Evolutionary conservation across 257 asterid species (phyloP).

Genomic region (Solanum habrochaites): DNA sequence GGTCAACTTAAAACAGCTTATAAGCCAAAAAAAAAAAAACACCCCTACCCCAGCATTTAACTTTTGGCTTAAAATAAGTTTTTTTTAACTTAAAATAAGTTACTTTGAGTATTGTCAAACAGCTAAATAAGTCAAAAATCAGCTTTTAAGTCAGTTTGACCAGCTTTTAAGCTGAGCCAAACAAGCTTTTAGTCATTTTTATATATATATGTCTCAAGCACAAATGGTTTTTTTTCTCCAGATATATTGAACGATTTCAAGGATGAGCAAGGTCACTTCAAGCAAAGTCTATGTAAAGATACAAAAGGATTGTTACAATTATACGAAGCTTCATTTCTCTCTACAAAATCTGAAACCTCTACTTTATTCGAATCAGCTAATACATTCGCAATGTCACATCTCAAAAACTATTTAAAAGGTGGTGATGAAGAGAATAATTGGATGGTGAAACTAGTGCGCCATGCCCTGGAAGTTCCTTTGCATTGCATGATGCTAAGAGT

Average conservation of each 20-base stretch:
- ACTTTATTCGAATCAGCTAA: slow-evolving; percentile 19
- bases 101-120: too few species aligned
- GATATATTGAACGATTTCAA: slow-evolving; percentile 21
- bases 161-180: too few species aligned
- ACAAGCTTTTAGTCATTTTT: neutral
- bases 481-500: neutral
- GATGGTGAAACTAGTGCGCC: neutral
- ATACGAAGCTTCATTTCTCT: slow-evolving; percentile 39
- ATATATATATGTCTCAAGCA: neutral
- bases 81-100: too few species aligned
- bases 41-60: too few species aligned
- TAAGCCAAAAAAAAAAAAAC: too few species aligned
- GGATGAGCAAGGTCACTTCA: neutral
- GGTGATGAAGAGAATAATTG: neutral
- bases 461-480: neutral
- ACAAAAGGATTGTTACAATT: slow-evolving; percentile 20
- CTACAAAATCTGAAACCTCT: slow-evolving; percentile 11
- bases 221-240: neutral
- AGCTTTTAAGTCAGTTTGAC: too few species aligned
- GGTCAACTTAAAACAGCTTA: too few species aligned
- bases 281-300: slow-evolving; percentile 5
- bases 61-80: too few species aligned
- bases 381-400: slow-evolving; percentile 12
- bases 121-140: too few species aligned
- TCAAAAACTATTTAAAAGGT: neutral